Percentiles rank a stretch among this genome's conserved stretches.
Conservation (phyloP, 331 rosid species). For the Quercus phellos region DNA sequence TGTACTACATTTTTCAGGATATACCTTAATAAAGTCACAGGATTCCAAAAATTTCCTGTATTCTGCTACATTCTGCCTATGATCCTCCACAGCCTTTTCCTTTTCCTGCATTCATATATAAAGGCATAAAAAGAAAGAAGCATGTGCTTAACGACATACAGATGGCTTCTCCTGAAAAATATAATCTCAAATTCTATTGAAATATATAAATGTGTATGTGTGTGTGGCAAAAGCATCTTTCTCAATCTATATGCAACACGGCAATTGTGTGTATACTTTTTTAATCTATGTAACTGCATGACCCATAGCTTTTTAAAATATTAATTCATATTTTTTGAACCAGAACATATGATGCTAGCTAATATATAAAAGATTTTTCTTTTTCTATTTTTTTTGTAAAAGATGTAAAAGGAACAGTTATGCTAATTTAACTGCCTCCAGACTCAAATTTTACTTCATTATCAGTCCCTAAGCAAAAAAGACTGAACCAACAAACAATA, state of each 20-base stretch:
- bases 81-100: conserved; percentile 83
- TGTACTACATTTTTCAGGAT: not conserved
- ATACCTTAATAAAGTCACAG: conserved; percentile 85
- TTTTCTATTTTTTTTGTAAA: no score
- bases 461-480: not conserved
- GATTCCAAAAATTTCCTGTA: conserved; percentile 77
- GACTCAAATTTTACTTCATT: not conserved
- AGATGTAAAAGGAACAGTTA: no score
- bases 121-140: conserved; percentile 10
- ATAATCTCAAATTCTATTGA: not conserved
- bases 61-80: conserved; percentile 58
- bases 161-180: not conserved
- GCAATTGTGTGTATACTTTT: not conserved
- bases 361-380: no score
- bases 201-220: not conserved
- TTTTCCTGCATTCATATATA: conserved; percentile 59
- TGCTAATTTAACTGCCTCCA: not conserved
- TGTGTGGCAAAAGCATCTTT: not conserved
- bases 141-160: not conserved
- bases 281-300: not conserved
- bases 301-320: not conserved
- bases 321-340: not conserved
- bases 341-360: no score
- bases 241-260: not conserved
- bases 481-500: not conserved